phyloP scores from a whole-genome alignment of 2,329 filamentous ascomycete genomes.

The Coccinonectria pachysandricola region DNA sequence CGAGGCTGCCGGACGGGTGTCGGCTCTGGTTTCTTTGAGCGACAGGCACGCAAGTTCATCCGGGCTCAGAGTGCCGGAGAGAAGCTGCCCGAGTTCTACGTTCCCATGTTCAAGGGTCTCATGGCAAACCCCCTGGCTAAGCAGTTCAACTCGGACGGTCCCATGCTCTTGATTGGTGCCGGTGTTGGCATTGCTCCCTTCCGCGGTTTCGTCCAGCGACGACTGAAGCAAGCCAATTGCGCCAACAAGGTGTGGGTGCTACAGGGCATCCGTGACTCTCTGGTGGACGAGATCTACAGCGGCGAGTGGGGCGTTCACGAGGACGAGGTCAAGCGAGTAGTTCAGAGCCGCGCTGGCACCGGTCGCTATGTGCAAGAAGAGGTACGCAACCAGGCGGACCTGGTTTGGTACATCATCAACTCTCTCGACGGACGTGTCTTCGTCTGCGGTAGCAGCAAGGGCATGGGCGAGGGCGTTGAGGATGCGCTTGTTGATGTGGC shows the following conservation, averaged over 20 bases:
- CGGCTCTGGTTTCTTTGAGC: slow-evolving; percentile 87
- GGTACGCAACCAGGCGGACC: slow-evolving; percentile 77
- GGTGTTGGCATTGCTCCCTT: slow-evolving; percentile 96
- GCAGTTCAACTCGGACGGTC: slow-evolving; percentile 85
- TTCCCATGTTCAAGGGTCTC: slow-evolving; percentile 96
- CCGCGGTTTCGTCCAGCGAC: slow-evolving; percentile 91
- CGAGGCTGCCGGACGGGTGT: slow-evolving; percentile 67
- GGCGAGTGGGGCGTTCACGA: slow-evolving; percentile 95
- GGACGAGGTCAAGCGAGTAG: slow-evolving; percentile 71
- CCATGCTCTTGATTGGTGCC: slow-evolving; percentile 94
- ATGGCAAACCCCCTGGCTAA: slow-evolving; percentile 94
- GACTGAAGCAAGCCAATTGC: slow-evolving; percentile 87
- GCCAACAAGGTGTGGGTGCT: slow-evolving; percentile 98
- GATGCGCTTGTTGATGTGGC: slow-evolving; percentile 78
- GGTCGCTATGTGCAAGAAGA: slow-evolving; percentile 95
- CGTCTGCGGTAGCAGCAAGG: slow-evolving; percentile 88
- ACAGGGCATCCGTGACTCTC: slow-evolving; percentile 85
- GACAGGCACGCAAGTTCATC: slow-evolving; percentile 64
- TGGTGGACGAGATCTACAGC: slow-evolving; percentile 91
- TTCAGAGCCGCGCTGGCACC: slow-evolving; percentile 65
- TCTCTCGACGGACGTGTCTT: slow-evolving; percentile 92
- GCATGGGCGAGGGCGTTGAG: slow-evolving; percentile 97
- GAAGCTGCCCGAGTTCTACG: slow-evolving; percentile 50
- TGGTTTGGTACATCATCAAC: slow-evolving; percentile 98
- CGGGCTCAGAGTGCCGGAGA: slow-evolving; percentile 54